Base-by-base conservation (phyloP, 2,329 filamentous ascomycete species). In the Plenodomus biglobosus region DNA sequence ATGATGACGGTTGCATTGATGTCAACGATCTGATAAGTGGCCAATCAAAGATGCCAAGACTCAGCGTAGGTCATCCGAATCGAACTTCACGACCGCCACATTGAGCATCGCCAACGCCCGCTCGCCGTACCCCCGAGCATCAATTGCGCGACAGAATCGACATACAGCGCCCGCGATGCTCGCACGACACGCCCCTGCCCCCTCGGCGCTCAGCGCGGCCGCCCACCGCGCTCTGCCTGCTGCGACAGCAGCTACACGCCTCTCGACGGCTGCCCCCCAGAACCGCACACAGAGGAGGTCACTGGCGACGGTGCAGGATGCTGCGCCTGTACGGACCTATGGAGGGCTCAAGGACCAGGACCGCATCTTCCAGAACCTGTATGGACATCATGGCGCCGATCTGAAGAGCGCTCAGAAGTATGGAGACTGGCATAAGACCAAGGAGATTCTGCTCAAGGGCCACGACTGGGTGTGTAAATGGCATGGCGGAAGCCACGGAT, bases 371-470 rank as follows among this genome's bases (percentile, higher is more conserved):
- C 92, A 95, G 79, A 99, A 99, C 78, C 82, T 99, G 50, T 99
- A 99, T 78, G 86, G 90, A 68, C 90, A 94, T 72, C 90, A 90
- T 77, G 91, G 90, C 43, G 83, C 91, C 55, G 92, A 96, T 74
- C 78, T 99, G 64, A 92, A 94, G 80, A 90, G 85, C 70, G 92
- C 94, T 44, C 92, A 90, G 86, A 96, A 95, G 78, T 95, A 95
- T 82, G 94, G 94, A 64, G 94, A 97, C 75, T 99, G 94, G 94
- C 85, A 99, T 80, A 96, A 95, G 83, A 99, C 94, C 46, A 99
- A 99, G 83, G 94, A 99, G 74, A 99, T 99, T 49, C 76, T 99
- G 50, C 78, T 90, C 63, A 99, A 99, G 82, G 94, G 94, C 47
- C 90, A 99, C 76, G 92, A 99, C 68, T 99, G 94, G 86, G 83